Conservation (phyloP, 139 green algal genomes). For the Haematococcus sp. region DNA sequence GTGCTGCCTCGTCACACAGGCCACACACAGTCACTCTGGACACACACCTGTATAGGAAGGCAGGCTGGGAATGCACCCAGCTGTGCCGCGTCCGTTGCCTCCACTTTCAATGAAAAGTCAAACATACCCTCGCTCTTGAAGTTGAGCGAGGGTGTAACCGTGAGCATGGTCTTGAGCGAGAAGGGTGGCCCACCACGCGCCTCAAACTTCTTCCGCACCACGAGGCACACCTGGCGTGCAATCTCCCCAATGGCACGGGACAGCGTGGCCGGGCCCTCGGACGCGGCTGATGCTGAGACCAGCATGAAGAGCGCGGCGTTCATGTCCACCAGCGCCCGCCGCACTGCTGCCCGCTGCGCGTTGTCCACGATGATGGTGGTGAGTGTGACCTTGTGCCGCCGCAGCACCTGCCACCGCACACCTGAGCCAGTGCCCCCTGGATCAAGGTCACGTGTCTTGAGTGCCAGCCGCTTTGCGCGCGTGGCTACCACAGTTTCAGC, state of each 20-base stretch:
- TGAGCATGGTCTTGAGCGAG: slow-evolving; percentile 9
- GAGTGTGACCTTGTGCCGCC: slow-evolving; percentile 5
- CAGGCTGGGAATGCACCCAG: slow-evolving; percentile 8
- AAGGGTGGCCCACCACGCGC: neutral
- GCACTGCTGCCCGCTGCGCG: neutral
- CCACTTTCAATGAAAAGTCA: slow-evolving; percentile 8
- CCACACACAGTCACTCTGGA: neutral
- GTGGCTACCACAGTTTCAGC: neutral
- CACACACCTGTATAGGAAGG: neutral
- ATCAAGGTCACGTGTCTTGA: neutral
- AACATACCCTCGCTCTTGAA: slow-evolving; percentile 15
- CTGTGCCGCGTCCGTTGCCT: neutral
- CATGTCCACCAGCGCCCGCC: neutral
- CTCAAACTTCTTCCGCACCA: neutral
- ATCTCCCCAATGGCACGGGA: slow-evolving; percentile 9
- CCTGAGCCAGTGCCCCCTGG: no score
- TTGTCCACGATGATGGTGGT: neutral
- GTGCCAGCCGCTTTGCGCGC: slow-evolving; percentile 8
- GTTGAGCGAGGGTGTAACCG: neutral
- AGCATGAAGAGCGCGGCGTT: slow-evolving; percentile 16
- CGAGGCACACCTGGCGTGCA: slow-evolving; percentile 9
- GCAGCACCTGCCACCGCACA: slow-evolving; percentile 3
- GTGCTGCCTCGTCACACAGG: no score
- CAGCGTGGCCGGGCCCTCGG: slow-evolving; percentile 2
- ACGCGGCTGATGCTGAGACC: neutral